Evolutionary conservation across 31 red algal species (phyloP), one percentile per base, ranked within the genome.

Genomic region (Porphyra umbilicalis): DNA sequence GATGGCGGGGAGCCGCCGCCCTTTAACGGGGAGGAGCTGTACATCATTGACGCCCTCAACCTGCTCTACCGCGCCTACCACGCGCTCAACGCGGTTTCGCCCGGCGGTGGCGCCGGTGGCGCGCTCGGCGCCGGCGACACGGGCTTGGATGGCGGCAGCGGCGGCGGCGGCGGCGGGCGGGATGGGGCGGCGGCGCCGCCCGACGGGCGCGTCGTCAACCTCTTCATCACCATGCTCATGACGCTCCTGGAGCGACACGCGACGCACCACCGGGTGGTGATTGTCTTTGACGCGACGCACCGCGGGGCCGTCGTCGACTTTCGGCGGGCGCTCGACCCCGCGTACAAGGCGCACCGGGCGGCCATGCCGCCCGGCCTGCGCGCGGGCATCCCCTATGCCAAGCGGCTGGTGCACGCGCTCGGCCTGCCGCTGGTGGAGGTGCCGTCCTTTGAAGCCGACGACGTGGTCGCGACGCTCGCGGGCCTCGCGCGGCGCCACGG

Each of bases 401-500:
- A 95, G 75, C 39, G 44, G 20, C 33, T 91, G n/a, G 34, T 84
- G 15, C 36, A 76, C 32, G 77, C 71, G 35, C 38, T 92, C 67
- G 86, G 86, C 35, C 36, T 92, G 32, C 35, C 81, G 9, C 32
- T 79, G 29, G 38, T 92, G 32, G 86, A 92, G 85, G 78, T 92
- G 30, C 86, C 78, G 39, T 76, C 35, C 81, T 89, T 80, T 35
- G 93, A 95, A 82, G 93, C 89, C 37, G 93, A 95, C 77, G 93
- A 95, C 57, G 80, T 88, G 30, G 92, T 95, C 77, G 93, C 81
- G 3, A 57, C 85, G 18, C 80, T 95, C 33, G 77, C 76, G 0
- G 46, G 15, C 14, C 42, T 77, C n/a, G 89, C 89, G 29, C 40
- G 42, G 10, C 0, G 18, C 6, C 80, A 35, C 40, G 83, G 81